Percentiles rank a stretch among this genome's conserved stretches.
Evolutionary conservation across 805 yeast genomes (phyloP).

Genomic region (Hanseniaspora clermontiae): DNA sequence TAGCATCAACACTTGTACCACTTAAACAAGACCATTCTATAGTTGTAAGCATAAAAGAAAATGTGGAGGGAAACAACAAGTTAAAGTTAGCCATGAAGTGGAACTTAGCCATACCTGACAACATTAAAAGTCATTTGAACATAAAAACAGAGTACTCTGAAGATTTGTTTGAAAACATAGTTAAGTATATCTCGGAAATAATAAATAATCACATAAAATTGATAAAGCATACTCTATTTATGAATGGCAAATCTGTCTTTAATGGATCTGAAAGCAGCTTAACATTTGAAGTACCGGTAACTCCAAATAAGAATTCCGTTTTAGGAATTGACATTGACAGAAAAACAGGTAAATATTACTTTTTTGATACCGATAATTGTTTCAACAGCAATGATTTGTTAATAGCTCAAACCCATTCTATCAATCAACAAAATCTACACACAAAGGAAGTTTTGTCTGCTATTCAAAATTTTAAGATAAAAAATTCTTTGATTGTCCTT

Average conservation of each 20-base stretch:
- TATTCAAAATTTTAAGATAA: constrained; percentile 24
- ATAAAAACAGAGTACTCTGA: constrained; percentile 19
- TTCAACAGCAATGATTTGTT: constrained; percentile 20
- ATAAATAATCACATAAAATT: constrained; percentile 24
- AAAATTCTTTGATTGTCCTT: constrained; percentile 24
- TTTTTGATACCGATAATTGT: constrained; percentile 20
- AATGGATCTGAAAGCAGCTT: constrained; percentile 7
- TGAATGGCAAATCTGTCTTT: not conserved
- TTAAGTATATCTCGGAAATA: constrained; percentile 22
- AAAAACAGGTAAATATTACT: constrained; percentile 25
- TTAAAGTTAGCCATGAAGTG: constrained; percentile 22
- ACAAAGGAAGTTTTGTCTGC: constrained; percentile 22
- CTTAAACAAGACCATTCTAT: constrained; percentile 20
- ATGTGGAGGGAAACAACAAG: constrained; percentile 15
- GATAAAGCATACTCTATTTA: constrained; percentile 22
- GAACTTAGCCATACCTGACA: constrained; percentile 19
- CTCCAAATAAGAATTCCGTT: constrained; percentile 25
- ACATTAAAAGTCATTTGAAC: constrained; percentile 16
- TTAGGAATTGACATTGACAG: constrained; percentile 26
- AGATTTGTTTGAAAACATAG: constrained; percentile 25
- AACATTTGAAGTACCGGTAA: constrained; percentile 26
- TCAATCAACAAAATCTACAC: constrained; percentile 22
- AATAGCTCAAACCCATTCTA: constrained; percentile 20
- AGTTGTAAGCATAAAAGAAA: constrained; percentile 23
- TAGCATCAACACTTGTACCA: constrained; percentile 15